These are phyloP conservation scores for Halenospora varia DNA, from an alignment of 495 filamentous ascomycete species.

Conservation along the genomic window DNA sequence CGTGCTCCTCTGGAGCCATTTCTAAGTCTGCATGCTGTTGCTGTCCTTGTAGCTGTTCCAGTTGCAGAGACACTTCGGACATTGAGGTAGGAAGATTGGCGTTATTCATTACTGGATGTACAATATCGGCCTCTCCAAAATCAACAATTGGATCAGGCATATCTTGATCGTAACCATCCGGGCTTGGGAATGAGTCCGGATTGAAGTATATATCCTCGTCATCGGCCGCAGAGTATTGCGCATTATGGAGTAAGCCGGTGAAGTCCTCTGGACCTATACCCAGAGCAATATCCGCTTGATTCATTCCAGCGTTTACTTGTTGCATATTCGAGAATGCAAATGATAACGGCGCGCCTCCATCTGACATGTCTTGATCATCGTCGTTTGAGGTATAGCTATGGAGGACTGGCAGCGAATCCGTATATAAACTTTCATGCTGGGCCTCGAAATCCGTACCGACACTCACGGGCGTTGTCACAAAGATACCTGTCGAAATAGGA, in stretches of 20 bases:
- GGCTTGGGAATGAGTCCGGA: too few relatives aligned
- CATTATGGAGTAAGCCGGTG: too few relatives aligned
- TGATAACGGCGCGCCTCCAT: slow-evolving; percentile 14
- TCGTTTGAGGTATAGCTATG: slow-evolving; percentile 8
- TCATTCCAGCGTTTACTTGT: slow-evolving; percentile 18
- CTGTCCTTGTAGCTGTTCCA: slow-evolving; percentile 25
- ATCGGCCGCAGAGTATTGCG: too few relatives aligned
- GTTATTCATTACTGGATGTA: background rate
- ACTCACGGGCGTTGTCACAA: background rate
- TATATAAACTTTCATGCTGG: background rate
- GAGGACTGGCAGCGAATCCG: slow-evolving; percentile 3
- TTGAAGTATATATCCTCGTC: too few relatives aligned
- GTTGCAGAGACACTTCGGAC: slow-evolving; percentile 19
- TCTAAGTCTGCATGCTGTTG: slow-evolving; percentile 16
- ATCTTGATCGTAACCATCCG: too few relatives aligned
- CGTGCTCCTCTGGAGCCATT: slow-evolving; percentile 1
- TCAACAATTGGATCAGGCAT: too few relatives aligned
- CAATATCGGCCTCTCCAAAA: too few relatives aligned
- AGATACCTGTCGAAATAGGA: background rate
- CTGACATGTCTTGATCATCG: slow-evolving; percentile 23
- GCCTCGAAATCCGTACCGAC: slow-evolving; percentile 1
- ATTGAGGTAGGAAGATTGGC: slow-evolving; percentile 12
- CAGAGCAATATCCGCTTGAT: slow-evolving; percentile 17
- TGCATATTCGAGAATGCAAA: slow-evolving; percentile 13
- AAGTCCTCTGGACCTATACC: too few relatives aligned